A percentile compares a stretch with the other conserved stretches of the same genome.
Evolutionary conservation across 1,139 yeast species (phyloP).

Genomic region (Kazachstania sp.): DNA sequence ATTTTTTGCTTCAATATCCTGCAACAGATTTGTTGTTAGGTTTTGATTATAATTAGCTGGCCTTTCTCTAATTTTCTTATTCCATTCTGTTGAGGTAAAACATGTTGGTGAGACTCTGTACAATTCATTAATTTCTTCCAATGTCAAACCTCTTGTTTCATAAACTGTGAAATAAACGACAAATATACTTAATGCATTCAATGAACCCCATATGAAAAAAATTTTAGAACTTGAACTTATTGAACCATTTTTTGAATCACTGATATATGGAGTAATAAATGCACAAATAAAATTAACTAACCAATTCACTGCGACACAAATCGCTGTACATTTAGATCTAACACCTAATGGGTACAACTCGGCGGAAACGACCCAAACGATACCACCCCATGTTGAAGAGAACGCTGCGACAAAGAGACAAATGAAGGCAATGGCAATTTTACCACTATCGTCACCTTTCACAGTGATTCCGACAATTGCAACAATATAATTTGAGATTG

Average conservation of each 20-base stretch:
- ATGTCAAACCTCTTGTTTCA: slow-evolving; percentile 66
- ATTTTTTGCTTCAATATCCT: slow-evolving; percentile 6
- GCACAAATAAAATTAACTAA: slow-evolving; percentile 70
- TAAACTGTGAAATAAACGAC: slow-evolving; percentile 56
- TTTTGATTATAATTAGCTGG: slow-evolving; percentile 26
- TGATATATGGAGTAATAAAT: slow-evolving; percentile 62
- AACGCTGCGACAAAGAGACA: slow-evolving; percentile 73
- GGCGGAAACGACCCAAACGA: slow-evolving; percentile 68
- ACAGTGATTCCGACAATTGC: slow-evolving; percentile 58
- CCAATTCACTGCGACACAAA: slow-evolving; percentile 77
- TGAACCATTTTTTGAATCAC: slow-evolving; percentile 53
- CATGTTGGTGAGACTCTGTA: slow-evolving; percentile 39
- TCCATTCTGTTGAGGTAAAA: slow-evolving; percentile 30
- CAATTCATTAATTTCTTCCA: slow-evolving; percentile 69
- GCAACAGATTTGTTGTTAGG: slow-evolving; percentile 7
- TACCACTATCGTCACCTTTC: slow-evolving; percentile 44
- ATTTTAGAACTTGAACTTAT: slow-evolving; percentile 56
- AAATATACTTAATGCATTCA: slow-evolving; percentile 50
- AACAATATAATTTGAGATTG: slow-evolving; percentile 50
- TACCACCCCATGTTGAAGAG: slow-evolving; percentile 86
- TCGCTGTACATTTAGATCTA: slow-evolving; percentile 71
- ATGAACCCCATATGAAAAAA: slow-evolving; percentile 70
- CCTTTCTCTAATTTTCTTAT: slow-evolving; percentile 18
- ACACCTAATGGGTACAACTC: slow-evolving; percentile 75
- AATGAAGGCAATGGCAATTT: slow-evolving; percentile 69